These are phyloP conservation scores for Ogataea methanolica DNA, from an alignment of 805 yeast genomes.

Conservation along the genomic window DNA sequence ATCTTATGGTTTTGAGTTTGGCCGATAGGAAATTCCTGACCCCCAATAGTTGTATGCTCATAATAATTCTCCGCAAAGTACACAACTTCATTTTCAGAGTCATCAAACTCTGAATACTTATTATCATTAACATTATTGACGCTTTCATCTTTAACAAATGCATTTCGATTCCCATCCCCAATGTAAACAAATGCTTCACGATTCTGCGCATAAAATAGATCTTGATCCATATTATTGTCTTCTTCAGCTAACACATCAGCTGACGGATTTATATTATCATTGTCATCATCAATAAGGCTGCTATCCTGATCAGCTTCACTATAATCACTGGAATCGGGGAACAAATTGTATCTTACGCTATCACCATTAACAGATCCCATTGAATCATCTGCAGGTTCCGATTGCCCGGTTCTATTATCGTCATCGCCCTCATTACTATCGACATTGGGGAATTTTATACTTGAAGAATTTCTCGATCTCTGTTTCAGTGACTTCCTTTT, in stretches of 20 bases:
- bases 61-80: constrained; percentile 15
- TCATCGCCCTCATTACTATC: neutral
- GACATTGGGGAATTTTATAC: neutral
- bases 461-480: neutral
- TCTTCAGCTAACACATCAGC: constrained; percentile 6
- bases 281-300: constrained; percentile 2
- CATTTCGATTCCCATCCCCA: constrained; percentile 2
- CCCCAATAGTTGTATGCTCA: constrained; percentile 12
- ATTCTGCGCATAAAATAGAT: constrained; percentile 15
- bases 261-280: constrained; percentile 6
- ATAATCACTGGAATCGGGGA: constrained; percentile 16
- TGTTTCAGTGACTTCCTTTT: constrained; percentile 9
- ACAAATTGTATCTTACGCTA: constrained; percentile 14
- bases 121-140: constrained; percentile 1
- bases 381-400: neutral
- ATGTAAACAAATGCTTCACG: constrained; percentile 14
- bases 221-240: constrained; percentile 10
- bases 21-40: constrained; percentile 5
- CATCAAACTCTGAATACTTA: neutral
- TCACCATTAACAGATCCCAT: constrained; percentile 5
- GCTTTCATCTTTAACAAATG: neutral
- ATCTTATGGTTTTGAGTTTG: constrained; percentile 5
- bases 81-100: constrained; percentile 6
- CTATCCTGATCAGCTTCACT: constrained; percentile 8
- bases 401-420: neutral